A percentile compares a stretch with the other conserved stretches of the same genome.
Conservation (phyloP, 306 rosid species). For the Dalbergia cultrata region DNA sequence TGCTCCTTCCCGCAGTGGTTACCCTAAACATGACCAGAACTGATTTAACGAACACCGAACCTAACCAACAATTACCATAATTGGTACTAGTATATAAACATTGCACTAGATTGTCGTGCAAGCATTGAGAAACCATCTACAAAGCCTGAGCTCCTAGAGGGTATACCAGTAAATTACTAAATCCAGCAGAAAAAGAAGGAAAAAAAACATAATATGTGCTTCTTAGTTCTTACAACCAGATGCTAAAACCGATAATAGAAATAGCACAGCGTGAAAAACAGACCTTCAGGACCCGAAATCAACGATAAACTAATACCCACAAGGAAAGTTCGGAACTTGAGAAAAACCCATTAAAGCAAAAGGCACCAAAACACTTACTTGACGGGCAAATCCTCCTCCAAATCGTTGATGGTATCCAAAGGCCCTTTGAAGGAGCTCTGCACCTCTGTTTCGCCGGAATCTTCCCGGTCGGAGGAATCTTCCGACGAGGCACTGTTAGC, state of each 20-base stretch:
- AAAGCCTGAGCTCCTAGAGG: background rate
- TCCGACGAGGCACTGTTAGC: slow-evolving; percentile 64
- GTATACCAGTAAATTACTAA: slow-evolving; percentile 31
- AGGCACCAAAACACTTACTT: slow-evolving; percentile 56
- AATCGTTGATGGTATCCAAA: slow-evolving; percentile 67
- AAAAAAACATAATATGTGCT: background rate
- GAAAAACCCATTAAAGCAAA: slow-evolving; percentile 26
- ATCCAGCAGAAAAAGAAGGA: background rate
- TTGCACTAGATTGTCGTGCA: background rate
- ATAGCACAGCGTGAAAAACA: background rate
- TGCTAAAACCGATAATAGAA: slow-evolving; percentile 9
- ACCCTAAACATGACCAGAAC: slow-evolving; percentile 9
- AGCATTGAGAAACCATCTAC: background rate
- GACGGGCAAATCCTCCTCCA: slow-evolving; percentile 73
- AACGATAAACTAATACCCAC: background rate
- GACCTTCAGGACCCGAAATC: slow-evolving; percentile 4
- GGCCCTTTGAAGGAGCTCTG: slow-evolving; percentile 72
- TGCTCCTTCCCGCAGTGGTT: slow-evolving; percentile 4
- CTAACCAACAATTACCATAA: background rate
- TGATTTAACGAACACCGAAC: background rate
- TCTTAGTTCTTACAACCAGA: background rate
- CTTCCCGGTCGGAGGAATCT: slow-evolving; percentile 67
- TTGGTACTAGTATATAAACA: background rate
- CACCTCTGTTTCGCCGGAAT: slow-evolving; percentile 61
- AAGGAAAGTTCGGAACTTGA: slow-evolving; percentile 26